Conservation (phyloP, 306 rosid genomes). For the Vicia faba region DNA sequence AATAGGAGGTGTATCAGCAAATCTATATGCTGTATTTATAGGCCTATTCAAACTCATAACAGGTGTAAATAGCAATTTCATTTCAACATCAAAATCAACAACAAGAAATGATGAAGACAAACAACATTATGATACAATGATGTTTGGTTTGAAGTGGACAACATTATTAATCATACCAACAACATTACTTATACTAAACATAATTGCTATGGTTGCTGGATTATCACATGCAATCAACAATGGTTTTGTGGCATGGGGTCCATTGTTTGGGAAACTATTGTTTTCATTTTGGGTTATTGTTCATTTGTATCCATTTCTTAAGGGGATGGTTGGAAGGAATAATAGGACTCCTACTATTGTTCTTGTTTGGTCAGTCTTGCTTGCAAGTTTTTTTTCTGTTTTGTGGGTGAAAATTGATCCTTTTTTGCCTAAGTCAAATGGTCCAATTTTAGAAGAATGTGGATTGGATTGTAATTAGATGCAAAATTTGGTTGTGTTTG, state of each 20-base stretch:
- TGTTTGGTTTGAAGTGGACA: slow-evolving; percentile 57
- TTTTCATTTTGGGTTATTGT: slow-evolving; percentile 70
- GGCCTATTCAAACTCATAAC: slow-evolving; percentile 63
- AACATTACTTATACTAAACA: slow-evolving; percentile 59
- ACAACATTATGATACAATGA: slow-evolving; percentile 34
- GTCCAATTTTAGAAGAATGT: slow-evolving; percentile 65
- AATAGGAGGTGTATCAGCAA: slow-evolving; percentile 69
- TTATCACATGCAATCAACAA: slow-evolving; percentile 64
- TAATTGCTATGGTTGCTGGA: slow-evolving; percentile 65
- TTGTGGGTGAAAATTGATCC: slow-evolving; percentile 73
- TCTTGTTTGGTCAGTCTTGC: slow-evolving; percentile 71
- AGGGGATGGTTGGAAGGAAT: slow-evolving; percentile 59
- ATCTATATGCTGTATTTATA: slow-evolving; percentile 59
- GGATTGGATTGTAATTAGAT: slow-evolving; percentile 71
- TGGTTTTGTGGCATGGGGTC: slow-evolving; percentile 68
- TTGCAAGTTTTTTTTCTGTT: slow-evolving; percentile 69
- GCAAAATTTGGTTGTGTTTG: slow-evolving; percentile 2
- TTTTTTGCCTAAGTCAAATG: slow-evolving; percentile 53
- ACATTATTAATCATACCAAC: slow-evolving; percentile 74
- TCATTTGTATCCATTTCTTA: slow-evolving; percentile 73
- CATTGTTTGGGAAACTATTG: slow-evolving; percentile 63
- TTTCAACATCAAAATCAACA: slow-evolving; percentile 49
- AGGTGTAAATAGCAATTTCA: slow-evolving; percentile 62
- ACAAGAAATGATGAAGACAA: slow-evolving; percentile 21
- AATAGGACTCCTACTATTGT: slow-evolving; percentile 79